Evolutionary conservation across 108 stramenopile species (phyloP).

Genomic region (Nitzschia sp.): DNA sequence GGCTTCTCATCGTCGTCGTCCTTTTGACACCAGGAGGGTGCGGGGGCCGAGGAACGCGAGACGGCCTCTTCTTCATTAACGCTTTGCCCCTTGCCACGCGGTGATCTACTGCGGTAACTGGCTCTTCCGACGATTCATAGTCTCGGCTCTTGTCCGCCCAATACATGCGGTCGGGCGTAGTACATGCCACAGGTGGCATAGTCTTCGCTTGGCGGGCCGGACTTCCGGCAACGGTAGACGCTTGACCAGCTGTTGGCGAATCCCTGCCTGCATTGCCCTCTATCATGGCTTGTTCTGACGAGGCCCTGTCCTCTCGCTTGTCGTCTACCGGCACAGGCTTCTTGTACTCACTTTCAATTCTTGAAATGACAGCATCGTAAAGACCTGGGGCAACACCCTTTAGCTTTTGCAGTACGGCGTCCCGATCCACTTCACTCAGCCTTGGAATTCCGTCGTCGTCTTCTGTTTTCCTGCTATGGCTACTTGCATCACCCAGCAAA

Average conservation of each 20-base stretch:
- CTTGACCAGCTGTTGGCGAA: too few species aligned
- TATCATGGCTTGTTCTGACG: neutral
- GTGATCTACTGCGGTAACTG: too few species aligned
- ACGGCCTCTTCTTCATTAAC: too few species aligned
- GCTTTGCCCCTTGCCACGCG: too few species aligned
- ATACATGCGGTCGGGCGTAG: neutral
- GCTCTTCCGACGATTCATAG: neutral
- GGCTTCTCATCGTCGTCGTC: too few species aligned
- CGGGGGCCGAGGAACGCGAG: too few species aligned
- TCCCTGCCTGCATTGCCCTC: neutral
- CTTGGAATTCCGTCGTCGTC: neutral
- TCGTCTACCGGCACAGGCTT: neutral
- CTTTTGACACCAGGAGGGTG: too few species aligned
- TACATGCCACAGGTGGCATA: neutral
- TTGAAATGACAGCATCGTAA: neutral
- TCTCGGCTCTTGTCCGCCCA: conserved; percentile 7
- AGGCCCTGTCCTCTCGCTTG: neutral
- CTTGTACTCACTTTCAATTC: conserved; percentile 7
- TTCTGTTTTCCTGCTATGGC: neutral
- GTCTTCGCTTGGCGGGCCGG: too few species aligned
- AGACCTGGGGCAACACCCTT: neutral
- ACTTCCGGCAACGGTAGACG: too few species aligned
- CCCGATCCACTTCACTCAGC: neutral
- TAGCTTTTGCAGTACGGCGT: neutral
- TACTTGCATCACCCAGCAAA: neutral